Evolutionary conservation across 306 rosid genomes (phyloP), one percentile per base, ranked within the genome.

Genomic region (Cicer judaicum): DNA sequence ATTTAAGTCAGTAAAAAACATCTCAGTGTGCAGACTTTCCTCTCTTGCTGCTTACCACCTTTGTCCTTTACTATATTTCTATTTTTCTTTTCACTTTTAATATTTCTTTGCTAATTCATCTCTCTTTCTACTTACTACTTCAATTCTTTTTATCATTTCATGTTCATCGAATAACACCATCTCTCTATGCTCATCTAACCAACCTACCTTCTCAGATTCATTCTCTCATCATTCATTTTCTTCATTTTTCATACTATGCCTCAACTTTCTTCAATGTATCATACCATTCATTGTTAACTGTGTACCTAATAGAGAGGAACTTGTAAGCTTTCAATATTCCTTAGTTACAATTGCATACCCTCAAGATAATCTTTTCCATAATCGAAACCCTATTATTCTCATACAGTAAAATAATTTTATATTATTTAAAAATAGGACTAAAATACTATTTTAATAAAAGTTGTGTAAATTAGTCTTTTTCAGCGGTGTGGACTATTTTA

Each of bases 31-130:
- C 92, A 86, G 82, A 83, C 86, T 73, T 75, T 76, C 82, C 85
- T 63, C 85, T 81, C 71, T 77, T 81, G 55, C 88, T 84, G 46
- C 34, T 19, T 83, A 80, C 96, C 89, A 42, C 91, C 88, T 87
- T 88, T 89, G 98, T 91, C 97, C 96, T 88, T 84, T 89, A 77
- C 91, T 73, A 83, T 74, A 83, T 86, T 86, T 83, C 84, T 74
- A 70, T 84, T 82, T 89, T 82, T 83, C 83, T 60, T 79, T 81
- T 82, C 74, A 83, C 84, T 86, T 84, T 9, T 79, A 44, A 8
- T 29, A 13, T 60, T n/a, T 62, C 56, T 83, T 84, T 48, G 75
- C 87, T 85, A 3, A 36, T 36, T n/a, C 5, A 44, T 0, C 4
- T 44, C 4, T 44, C 6, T 36, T 57, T 2, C 12, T 57, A 24